A percentile compares a stretch with the other conserved stretches of the same genome.
Evolutionary conservation across 768 basidiomycete genomes (phyloP).

Genomic region (Guyanaporus albipodus): DNA sequence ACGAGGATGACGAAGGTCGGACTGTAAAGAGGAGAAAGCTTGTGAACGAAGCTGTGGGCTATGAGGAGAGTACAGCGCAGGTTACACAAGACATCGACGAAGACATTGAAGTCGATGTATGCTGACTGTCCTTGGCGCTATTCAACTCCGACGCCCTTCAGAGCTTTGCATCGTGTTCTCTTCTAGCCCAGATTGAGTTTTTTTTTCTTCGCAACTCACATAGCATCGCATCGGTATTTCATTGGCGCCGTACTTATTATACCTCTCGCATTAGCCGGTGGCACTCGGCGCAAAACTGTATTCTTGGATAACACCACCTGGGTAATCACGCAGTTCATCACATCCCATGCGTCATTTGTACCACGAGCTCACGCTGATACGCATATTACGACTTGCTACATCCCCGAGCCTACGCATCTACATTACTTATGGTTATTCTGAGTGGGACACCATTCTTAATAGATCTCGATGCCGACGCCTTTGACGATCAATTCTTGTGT

Average conservation of each 20-base stretch:
- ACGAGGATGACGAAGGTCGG: slow-evolving; percentile 54
- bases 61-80: not conserved
- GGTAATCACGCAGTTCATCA: not conserved
- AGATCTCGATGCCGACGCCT: slow-evolving; percentile 5
- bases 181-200: slow-evolving; percentile 2
- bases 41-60: slow-evolving; percentile 9
- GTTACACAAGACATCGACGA: slow-evolving; percentile 20
- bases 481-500: not conserved
- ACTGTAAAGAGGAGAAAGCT: slow-evolving; percentile 51
- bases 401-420: slow-evolving; percentile 4
- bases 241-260: slow-evolving; percentile 13
- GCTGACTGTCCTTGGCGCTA: slow-evolving; percentile 11
- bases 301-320: slow-evolving; percentile 21
- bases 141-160: not conserved
- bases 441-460: slow-evolving; percentile 17
- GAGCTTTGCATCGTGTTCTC: not conserved
- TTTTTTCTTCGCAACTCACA: slow-evolving; percentile 1
- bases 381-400: not conserved
- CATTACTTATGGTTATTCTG: slow-evolving; percentile 22
- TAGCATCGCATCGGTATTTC: slow-evolving; percentile 18
- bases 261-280: slow-evolving; percentile 16
- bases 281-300: slow-evolving; percentile 7
- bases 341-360: slow-evolving; percentile 1
- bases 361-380: slow-evolving; percentile 6
- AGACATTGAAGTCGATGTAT: slow-evolving; percentile 30